Conservation (phyloP, 306 rosid genomes). For the Mucuna pruriens region DNA sequence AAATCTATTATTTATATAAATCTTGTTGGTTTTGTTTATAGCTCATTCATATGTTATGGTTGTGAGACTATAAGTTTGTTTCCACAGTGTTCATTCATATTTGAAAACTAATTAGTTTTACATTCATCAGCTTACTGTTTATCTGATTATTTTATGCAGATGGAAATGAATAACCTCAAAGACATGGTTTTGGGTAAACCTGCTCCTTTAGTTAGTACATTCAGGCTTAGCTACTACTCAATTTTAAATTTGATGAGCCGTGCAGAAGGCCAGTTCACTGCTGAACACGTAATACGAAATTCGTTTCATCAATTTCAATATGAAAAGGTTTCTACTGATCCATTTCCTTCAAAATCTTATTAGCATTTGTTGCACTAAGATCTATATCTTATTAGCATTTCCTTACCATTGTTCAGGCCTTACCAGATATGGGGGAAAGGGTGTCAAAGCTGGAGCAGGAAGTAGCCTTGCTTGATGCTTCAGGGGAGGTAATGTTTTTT, state of each 20-base stretch:
- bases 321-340: slow-evolving; percentile 74
- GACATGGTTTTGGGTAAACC: slow-evolving; percentile 99
- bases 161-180: slow-evolving; percentile 94
- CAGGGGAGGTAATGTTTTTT: slow-evolving; percentile 78
- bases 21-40: background rate
- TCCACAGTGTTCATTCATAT: background rate
- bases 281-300: slow-evolving; percentile 91
- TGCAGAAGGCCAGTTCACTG: slow-evolving; percentile 98
- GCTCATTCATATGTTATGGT: background rate
- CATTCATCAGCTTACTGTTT: slow-evolving; percentile 8
- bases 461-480: slow-evolving; percentile 82
- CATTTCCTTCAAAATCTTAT: slow-evolving; percentile 30
- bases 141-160: slow-evolving; percentile 53
- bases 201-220: slow-evolving; percentile 95
- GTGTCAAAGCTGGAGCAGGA: slow-evolving; percentile 87
- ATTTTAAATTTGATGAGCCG: slow-evolving; percentile 98
- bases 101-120: slow-evolving; percentile 26
- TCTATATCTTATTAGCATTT: slow-evolving; percentile 21
- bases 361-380: slow-evolving; percentile 29
- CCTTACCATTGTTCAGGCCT: slow-evolving; percentile 59
- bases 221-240: slow-evolving; percentile 98
- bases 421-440: slow-evolving; percentile 87
- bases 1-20: background rate
- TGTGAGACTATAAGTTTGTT: background rate
- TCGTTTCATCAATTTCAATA: slow-evolving; percentile 97